These are phyloP conservation scores for Rosa persica DNA, from an alignment of 306 rosid species.

Conservation along the genomic window DNA sequence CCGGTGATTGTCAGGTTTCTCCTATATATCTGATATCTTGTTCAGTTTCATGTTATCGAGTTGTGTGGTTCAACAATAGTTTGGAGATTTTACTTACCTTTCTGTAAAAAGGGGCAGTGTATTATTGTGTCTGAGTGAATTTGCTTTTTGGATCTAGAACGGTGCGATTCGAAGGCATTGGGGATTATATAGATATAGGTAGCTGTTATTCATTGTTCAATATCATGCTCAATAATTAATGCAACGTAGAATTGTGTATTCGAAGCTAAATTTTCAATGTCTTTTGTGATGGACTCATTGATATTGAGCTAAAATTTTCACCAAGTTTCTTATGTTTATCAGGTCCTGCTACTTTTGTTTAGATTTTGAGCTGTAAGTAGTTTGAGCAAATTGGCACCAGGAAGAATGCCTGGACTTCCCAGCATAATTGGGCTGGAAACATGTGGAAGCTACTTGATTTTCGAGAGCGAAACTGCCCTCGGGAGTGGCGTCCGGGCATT, in stretches of 20 bases:
- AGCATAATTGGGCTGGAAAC: conserved; percentile 35
- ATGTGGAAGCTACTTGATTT: conserved; percentile 68
- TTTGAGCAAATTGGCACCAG: conserved; percentile 32
- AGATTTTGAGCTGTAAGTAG: conserved; percentile 11
- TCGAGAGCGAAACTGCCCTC: conserved; percentile 60
- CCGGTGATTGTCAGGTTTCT: not conserved
- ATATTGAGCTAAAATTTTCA: not conserved
- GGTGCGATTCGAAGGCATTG: not conserved
- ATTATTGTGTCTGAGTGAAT: not conserved
- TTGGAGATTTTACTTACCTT: not conserved
- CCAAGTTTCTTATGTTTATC: conserved; percentile 1
- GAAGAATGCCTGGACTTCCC: conserved; percentile 35
- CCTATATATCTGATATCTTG: not conserved
- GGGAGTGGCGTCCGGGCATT: conserved; percentile 48
- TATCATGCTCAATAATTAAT: not conserved
- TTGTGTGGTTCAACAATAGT: not conserved
- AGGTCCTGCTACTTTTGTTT: conserved; percentile 30
- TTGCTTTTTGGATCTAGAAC: not conserved
- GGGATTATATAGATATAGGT: not conserved
- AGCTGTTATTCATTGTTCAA: not conserved
- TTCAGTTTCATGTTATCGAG: not conserved
- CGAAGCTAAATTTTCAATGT: not conserved
- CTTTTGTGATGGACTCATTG: not conserved
- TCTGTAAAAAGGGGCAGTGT: not conserved
- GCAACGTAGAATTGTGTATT: not conserved